Conservation (phyloP, 2,329 filamentous ascomycete genomes). For the Aureobasidium sp. region DNA sequence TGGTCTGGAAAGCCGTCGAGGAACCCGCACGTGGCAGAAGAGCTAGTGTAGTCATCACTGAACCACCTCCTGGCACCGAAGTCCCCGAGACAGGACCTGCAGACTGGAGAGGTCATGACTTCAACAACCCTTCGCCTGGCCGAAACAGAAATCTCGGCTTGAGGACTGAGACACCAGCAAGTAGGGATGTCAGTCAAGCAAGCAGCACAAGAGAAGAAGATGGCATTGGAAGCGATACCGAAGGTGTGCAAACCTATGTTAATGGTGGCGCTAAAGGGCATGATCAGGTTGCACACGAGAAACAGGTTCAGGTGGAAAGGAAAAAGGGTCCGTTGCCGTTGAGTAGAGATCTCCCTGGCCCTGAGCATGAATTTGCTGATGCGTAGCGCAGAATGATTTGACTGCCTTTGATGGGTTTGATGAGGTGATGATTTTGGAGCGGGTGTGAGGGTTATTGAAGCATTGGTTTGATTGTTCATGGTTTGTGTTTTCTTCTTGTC, state of each 20-base stretch:
- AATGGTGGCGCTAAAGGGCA: background rate
- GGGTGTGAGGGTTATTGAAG: background rate
- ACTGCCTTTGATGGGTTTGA: background rate
- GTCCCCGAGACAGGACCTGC: constrained; percentile 62
- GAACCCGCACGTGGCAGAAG: constrained; percentile 14
- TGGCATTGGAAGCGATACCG: constrained; percentile 1
- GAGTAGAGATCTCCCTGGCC: background rate
- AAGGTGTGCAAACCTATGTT: constrained; percentile 6
- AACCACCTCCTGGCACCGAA: constrained; percentile 58
- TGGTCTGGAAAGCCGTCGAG: constrained; percentile 63
- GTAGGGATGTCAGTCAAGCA: constrained; percentile 60
- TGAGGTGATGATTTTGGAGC: background rate
- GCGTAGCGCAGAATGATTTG: background rate
- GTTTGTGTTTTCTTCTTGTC: background rate
- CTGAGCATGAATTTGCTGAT: constrained; percentile 6
- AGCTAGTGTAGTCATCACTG: constrained; percentile 43
- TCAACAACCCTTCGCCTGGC: constrained; percentile 16
- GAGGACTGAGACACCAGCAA: constrained; percentile 55
- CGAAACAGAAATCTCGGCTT: constrained; percentile 58
- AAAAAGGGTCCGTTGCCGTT: constrained; percentile 7
- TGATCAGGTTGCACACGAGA: background rate
- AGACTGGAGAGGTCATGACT: constrained; percentile 59
- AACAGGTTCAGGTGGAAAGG: background rate
- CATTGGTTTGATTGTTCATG: background rate
- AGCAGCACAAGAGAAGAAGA: constrained; percentile 32